Evolutionary conservation across 2,329 filamentous ascomycete species (phyloP), one percentile per base, ranked within the genome.

Genomic region (Elsinoe australis): DNA sequence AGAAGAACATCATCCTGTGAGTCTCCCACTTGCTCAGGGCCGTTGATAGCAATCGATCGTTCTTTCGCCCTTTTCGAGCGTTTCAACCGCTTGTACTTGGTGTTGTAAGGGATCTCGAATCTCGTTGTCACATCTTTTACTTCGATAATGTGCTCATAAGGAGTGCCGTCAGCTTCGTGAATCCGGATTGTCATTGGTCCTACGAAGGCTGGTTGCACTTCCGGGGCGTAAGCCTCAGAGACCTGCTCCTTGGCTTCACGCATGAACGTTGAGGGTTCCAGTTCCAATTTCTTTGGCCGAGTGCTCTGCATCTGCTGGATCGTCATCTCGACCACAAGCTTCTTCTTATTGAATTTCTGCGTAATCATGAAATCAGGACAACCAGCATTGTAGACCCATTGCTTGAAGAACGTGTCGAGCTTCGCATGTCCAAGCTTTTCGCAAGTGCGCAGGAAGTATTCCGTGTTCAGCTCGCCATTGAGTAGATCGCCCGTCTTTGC

Each of bases 161-260:
- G 92, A 0, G 92, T 96, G 7, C 92, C 92, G 60, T 98, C 94
- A 18, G 92, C 92, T 69, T 98, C 92, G 67, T 98, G 92, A 53
- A 98, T 95, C 24, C 92, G 78, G 54, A 98, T 90, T 0, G 92
- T 98, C 86, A 98, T 95, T 0, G 92, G 90, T 0, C 92, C 92
- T 1, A 88, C 92, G 59, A 96, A 96, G 1, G 87, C 76, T n/a
- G 81, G 77, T 21, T 62, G 61, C 2, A 57, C 50, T 47, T 61
- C 61, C 54, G 87, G 85, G 12, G 87, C 70, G 47, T 80, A 76
- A 10, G 80, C 82, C 12, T 80, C 76, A 50, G 80, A 80, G 28
- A 94, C 76, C 24, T 78, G 78, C 64, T 96, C 89, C 57, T 94
- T 86, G 49, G 90, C 79, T 55, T 92, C 84, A 47, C 87, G 78